Conservation (phyloP, 805 yeast species). For the Pichia pseudocactophila region DNA sequence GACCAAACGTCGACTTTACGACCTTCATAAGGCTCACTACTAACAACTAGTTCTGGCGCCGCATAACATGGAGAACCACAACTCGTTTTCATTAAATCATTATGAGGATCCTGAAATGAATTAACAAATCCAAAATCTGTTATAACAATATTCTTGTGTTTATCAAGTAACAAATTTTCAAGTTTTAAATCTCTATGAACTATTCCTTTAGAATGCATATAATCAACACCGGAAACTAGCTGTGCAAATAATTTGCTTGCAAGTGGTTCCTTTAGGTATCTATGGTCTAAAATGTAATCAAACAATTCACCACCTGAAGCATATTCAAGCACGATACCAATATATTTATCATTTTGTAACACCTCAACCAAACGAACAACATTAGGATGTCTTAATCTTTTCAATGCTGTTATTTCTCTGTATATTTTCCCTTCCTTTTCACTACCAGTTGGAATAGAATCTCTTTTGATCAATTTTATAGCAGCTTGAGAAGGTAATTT, state of each 20-base stretch:
- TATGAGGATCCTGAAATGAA: slow-evolving; percentile 47
- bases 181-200: slow-evolving; percentile 72
- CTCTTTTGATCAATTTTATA: slow-evolving; percentile 82
- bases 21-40: slow-evolving; percentile 81
- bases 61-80: slow-evolving; percentile 99
- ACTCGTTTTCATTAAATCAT: slow-evolving; percentile 83
- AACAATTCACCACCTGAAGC: slow-evolving; percentile 97
- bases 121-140: slow-evolving; percentile 96
- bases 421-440: slow-evolving; percentile 84
- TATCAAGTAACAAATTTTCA: slow-evolving; percentile 70
- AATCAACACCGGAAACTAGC: slow-evolving; percentile 86
- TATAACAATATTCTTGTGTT: slow-evolving; percentile 76
- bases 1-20: slow-evolving; percentile 96
- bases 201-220: slow-evolving; percentile 73
- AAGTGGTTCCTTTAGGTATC: slow-evolving; percentile 74
- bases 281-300: slow-evolving; percentile 80
- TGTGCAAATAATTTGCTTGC: slow-evolving; percentile 91
- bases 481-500: slow-evolving; percentile 80
- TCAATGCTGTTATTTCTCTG: slow-evolving; percentile 86
- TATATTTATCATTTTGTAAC: slow-evolving; percentile 85
- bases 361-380: slow-evolving; percentile 89
- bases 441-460: slow-evolving; percentile 76
- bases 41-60: slow-evolving; percentile 92
- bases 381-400: slow-evolving; percentile 84
- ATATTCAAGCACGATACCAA: slow-evolving; percentile 92